Evolutionary conservation across 2,329 filamentous ascomycete genomes (phyloP).

Genomic region (Verticillium nubilum): DNA sequence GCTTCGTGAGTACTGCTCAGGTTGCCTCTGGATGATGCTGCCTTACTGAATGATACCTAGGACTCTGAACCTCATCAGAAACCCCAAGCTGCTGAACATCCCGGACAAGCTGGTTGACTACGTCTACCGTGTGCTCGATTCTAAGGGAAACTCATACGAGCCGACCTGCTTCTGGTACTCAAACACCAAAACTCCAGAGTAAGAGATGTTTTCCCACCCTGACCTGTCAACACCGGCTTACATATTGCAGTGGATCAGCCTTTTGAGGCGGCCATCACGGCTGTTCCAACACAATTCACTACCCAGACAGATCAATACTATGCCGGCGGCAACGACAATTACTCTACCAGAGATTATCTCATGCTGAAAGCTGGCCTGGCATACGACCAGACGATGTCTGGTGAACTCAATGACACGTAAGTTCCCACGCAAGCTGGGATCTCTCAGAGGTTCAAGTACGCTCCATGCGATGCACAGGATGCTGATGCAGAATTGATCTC

Average conservation of each 20-base stretch:
- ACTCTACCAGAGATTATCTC: slow-evolving; percentile 16
- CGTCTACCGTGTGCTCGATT: neutral
- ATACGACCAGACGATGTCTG: neutral
- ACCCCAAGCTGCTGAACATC: slow-evolving; percentile 9
- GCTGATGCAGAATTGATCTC: slow-evolving; percentile 10
- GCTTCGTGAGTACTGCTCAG: slow-evolving; percentile 7
- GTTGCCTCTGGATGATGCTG: neutral
- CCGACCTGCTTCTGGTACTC: slow-evolving; percentile 1
- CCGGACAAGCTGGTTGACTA: slow-evolving; percentile 9
- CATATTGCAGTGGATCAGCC: neutral
- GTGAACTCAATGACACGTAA: slow-evolving; percentile 1
- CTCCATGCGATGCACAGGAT: slow-evolving; percentile 12
- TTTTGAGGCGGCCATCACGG: neutral
- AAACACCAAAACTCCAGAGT: neutral
- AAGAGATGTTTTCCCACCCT: neutral
- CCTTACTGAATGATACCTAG: neutral
- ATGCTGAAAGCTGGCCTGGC: slow-evolving; percentile 4
- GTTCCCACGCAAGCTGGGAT: neutral
- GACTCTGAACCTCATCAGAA: slow-evolving; percentile 1
- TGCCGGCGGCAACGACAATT: slow-evolving; percentile 7
- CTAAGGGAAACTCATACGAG: neutral
- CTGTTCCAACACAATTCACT: neutral
- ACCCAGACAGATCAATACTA: neutral
- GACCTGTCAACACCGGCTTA: neutral
- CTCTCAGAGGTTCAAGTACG: slow-evolving; percentile 12